phyloP scores from a whole-genome alignment of 768 basidiomycete genomes.

The Austroboletus eburneus region DNA sequence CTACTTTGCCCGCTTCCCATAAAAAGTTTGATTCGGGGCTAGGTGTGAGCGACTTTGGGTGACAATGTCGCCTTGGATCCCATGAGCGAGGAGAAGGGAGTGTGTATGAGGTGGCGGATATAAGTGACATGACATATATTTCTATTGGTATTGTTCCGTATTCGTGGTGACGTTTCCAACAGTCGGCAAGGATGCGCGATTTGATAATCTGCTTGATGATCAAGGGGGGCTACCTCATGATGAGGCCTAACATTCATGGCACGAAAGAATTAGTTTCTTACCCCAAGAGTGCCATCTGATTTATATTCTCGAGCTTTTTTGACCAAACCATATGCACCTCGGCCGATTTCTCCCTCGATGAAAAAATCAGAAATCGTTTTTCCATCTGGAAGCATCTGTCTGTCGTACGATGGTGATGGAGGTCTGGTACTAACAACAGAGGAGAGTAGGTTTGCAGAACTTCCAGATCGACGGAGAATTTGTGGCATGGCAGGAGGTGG shows the following conservation, averaged over 20 bases:
- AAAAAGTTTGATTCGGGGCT: constrained; percentile 23
- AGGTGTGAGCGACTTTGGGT: constrained; percentile 20
- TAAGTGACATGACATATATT: constrained; percentile 89
- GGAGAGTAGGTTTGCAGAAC: constrained; percentile 61
- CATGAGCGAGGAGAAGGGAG: constrained; percentile 79
- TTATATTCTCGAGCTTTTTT: constrained; percentile 82
- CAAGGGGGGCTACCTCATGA: constrained; percentile 60
- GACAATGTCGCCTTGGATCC: constrained; percentile 60
- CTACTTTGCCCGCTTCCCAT: constrained; percentile 67
- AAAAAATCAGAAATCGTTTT: constrained; percentile 82
- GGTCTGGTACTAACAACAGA: constrained; percentile 56
- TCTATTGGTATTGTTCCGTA: constrained; percentile 98
- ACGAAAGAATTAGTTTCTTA: constrained; percentile 40
- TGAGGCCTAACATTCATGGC: constrained; percentile 3
- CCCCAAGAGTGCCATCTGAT: constrained; percentile 75
- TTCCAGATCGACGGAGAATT: constrained; percentile 60
- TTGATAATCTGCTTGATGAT: constrained; percentile 99
- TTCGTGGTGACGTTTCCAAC: constrained; percentile 96
- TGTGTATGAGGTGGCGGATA: constrained; percentile 76
- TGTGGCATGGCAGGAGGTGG: constrained; percentile 57
- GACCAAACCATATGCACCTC: constrained; percentile 94
- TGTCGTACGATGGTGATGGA: constrained; percentile 49
- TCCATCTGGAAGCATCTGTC: constrained; percentile 40
- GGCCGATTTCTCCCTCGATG: constrained; percentile 83
- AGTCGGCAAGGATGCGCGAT: constrained; percentile 96